Evolutionary conservation across 441 rosid genomes (phyloP).

Genomic region (Lepidium campestre): DNA sequence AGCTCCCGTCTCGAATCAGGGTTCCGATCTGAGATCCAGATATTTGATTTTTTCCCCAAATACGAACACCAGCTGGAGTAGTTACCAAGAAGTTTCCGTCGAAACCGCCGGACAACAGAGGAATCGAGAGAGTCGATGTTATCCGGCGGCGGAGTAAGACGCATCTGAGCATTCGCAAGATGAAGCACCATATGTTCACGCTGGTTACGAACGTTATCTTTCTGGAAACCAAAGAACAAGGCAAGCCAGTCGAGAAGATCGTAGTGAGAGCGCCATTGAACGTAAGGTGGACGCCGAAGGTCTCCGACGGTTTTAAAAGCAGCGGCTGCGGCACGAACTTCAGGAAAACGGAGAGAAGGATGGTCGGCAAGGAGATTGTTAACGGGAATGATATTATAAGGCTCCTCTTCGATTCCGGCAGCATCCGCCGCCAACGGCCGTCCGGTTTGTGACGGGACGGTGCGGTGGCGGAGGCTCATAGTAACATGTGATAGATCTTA

Average conservation of each 20-base stretch:
- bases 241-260: slow-evolving; percentile 81
- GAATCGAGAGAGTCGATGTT: slow-evolving; percentile 73
- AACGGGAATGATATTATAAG: slow-evolving; percentile 71
- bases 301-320: slow-evolving; percentile 69
- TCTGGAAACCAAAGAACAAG: slow-evolving; percentile 72
- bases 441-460: slow-evolving; percentile 24
- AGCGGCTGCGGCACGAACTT: slow-evolving; percentile 79
- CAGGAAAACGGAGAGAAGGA: slow-evolving; percentile 76
- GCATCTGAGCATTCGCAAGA: slow-evolving; percentile 93
- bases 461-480: slow-evolving; percentile 51
- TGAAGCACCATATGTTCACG: slow-evolving; percentile 84
- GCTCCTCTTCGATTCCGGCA: slow-evolving; percentile 36
- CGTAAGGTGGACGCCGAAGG: slow-evolving; percentile 63
- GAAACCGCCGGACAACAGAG: slow-evolving; percentile 57
- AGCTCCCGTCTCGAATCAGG: slow-evolving; percentile 72
- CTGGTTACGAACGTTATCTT: slow-evolving; percentile 74
- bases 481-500: slow-evolving; percentile 25
- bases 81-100: slow-evolving; percentile 61
- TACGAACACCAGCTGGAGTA: slow-evolving; percentile 82
- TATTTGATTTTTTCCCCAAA: slow-evolving; percentile 64
- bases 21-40: slow-evolving; percentile 82
- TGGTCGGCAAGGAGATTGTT: slow-evolving; percentile 86
- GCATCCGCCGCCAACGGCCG: slow-evolving; percentile 36
- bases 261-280: slow-evolving; percentile 59
- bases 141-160: slow-evolving; percentile 80